These are phyloP conservation scores for Rhododendron simsii DNA, from an alignment of 148 eudicot genomes.

Conservation along the genomic window DNA sequence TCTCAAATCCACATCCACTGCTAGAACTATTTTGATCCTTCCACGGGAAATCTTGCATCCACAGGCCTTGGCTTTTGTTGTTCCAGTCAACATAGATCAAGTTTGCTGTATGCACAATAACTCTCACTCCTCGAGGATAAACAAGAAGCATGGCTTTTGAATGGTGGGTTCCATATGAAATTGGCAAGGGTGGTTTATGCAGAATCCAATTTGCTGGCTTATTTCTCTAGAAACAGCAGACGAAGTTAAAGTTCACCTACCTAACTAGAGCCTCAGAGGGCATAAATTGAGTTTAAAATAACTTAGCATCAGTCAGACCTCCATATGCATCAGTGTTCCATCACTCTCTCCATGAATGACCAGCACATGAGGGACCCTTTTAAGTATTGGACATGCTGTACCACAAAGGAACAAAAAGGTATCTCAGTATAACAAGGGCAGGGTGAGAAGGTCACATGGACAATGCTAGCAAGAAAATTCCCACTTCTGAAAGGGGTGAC, in stretches of 20 bases:
- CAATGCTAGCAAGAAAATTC: neutral
- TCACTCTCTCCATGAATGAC: slow-evolving; percentile 94
- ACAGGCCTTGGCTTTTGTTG: slow-evolving; percentile 91
- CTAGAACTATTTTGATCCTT: slow-evolving; percentile 46
- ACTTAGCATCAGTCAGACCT: slow-evolving; percentile 39
- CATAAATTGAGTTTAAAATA: slow-evolving; percentile 14
- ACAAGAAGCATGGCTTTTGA: slow-evolving; percentile 96
- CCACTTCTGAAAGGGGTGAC: neutral
- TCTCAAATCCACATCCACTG: slow-evolving; percentile 69
- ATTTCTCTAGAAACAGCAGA: slow-evolving; percentile 49
- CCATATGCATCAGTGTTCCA: slow-evolving; percentile 69
- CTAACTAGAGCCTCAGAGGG: neutral
- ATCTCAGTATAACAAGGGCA: neutral
- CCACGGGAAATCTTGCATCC: slow-evolving; percentile 99
- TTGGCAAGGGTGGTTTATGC: slow-evolving; percentile 92
- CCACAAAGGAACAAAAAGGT: slow-evolving; percentile 1
- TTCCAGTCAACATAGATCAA: slow-evolving; percentile 94
- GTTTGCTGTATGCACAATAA: slow-evolving; percentile 92
- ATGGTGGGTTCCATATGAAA: slow-evolving; percentile 96
- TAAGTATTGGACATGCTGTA: slow-evolving; percentile 79
- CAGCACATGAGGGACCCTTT: slow-evolving; percentile 77
- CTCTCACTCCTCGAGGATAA: slow-evolving; percentile 86
- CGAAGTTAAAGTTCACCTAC: slow-evolving; percentile 7
- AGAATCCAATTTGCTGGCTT: slow-evolving; percentile 77
- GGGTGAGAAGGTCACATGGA: neutral